A percentile compares a stretch with the other conserved stretches of the same genome.
These are phyloP conservation scores for Venturia effusa DNA, from an alignment of 2,329 filamentous ascomycete species.

Conservation along the genomic window DNA sequence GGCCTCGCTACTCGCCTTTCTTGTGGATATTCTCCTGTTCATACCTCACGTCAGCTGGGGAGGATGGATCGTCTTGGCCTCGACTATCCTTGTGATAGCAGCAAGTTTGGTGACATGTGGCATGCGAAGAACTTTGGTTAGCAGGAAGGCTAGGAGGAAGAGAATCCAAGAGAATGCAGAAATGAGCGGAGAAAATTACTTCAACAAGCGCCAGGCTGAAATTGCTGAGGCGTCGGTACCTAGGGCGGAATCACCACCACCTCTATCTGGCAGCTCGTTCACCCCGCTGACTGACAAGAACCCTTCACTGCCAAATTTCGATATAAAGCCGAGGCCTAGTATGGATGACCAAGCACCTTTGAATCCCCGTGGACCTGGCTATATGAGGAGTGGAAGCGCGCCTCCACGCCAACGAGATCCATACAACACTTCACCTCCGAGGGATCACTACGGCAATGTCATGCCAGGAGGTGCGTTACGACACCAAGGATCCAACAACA, in stretches of 20 bases:
- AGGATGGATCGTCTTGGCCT: slow-evolving; percentile 82
- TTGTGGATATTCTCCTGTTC: slow-evolving; percentile 89
- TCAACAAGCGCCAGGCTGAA: slow-evolving; percentile 41
- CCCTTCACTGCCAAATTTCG: slow-evolving; percentile 53
- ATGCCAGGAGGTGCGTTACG: slow-evolving; percentile 33
- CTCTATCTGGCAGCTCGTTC: slow-evolving; percentile 44
- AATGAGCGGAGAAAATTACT: slow-evolving; percentile 93
- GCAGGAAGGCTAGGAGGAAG: slow-evolving; percentile 85
- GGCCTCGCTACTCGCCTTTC: slow-evolving; percentile 72
- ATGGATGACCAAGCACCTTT: slow-evolving; percentile 60
- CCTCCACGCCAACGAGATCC: slow-evolving; percentile 6
- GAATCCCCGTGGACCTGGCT: slow-evolving; percentile 44
- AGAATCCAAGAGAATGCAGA: slow-evolving; percentile 89
- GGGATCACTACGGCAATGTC: slow-evolving; percentile 47
- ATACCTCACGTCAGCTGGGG: slow-evolving; percentile 91
- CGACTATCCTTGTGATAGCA: slow-evolving; percentile 73
- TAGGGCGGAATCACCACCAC: slow-evolving; percentile 43
- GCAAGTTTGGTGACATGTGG: slow-evolving; percentile 82
- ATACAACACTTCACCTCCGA: slow-evolving; percentile 31
- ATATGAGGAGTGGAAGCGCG: slow-evolving; percentile 1
- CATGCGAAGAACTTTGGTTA: slow-evolving; percentile 86
- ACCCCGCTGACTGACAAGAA: slow-evolving; percentile 40
- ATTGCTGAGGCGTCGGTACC: slow-evolving; percentile 29
- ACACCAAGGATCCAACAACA: slow-evolving; percentile 36
- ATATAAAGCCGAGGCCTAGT: slow-evolving; percentile 48